These are phyloP conservation scores for Aristolochia fimbriata DNA, from an alignment of 164 flowering plant genomes.

Conservation along the genomic window DNA sequence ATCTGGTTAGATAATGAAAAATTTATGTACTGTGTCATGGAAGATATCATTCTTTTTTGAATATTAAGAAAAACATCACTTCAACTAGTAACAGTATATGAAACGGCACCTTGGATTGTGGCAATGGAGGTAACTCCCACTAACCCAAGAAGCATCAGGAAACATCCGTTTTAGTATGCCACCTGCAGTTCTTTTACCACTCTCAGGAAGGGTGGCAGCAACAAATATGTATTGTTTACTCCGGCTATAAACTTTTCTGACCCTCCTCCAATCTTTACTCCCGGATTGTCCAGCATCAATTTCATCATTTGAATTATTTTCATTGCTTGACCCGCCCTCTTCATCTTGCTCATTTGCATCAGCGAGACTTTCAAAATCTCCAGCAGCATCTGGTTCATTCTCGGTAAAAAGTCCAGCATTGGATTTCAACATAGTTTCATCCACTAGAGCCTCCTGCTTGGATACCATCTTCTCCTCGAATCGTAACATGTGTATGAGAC, in stretches of 20 bases:
- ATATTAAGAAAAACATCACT: not conserved
- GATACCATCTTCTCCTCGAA: slow-evolving; percentile 84
- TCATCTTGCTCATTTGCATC: slow-evolving; percentile 25
- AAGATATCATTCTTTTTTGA: not conserved
- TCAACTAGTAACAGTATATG: not conserved
- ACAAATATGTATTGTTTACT: slow-evolving; percentile 96
- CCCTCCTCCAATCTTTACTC: slow-evolving; percentile 70
- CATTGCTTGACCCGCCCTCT: slow-evolving; percentile 18
- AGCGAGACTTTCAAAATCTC: slow-evolving; percentile 18
- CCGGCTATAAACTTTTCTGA: slow-evolving; percentile 55
- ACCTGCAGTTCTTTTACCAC: slow-evolving; percentile 93
- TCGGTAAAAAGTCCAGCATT: slow-evolving; percentile 16
- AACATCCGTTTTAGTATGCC: slow-evolving; percentile 80
- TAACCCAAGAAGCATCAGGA: slow-evolving; percentile 84
- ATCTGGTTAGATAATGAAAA: slow-evolving; percentile 26
- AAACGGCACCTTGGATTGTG: slow-evolving; percentile 74
- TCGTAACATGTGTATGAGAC: slow-evolving; percentile 80
- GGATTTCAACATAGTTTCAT: slow-evolving; percentile 17
- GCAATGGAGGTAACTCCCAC: slow-evolving; percentile 76
- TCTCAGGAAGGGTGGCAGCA: slow-evolving; percentile 95
- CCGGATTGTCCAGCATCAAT: slow-evolving; percentile 15
- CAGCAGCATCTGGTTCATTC: slow-evolving; percentile 28
- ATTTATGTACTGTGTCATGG: not conserved
- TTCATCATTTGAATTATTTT: slow-evolving; percentile 10
- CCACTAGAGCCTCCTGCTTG: slow-evolving; percentile 20